phyloP scores from a whole-genome alignment of 768 basidiomycete species.

The Boletus huronensis region DNA sequence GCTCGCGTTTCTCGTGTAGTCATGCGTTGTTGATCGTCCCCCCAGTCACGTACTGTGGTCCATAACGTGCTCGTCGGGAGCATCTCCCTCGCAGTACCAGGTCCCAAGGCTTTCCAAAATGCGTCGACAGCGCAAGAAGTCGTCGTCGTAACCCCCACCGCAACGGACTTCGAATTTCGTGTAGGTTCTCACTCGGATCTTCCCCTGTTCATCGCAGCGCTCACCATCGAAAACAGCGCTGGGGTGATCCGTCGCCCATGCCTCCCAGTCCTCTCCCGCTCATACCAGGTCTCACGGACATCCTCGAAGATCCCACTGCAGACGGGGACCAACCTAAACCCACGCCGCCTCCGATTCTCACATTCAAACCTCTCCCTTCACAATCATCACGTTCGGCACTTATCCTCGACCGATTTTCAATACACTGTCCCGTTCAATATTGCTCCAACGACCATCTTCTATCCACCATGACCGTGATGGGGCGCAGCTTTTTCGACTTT shows the following conservation, averaged over 20 bases:
- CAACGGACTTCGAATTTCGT: conserved; percentile 50
- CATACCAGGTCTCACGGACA: conserved; percentile 17
- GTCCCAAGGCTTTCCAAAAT: conserved; percentile 73
- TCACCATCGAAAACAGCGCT: conserved; percentile 42
- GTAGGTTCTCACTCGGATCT: conserved; percentile 33
- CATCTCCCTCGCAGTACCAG: conserved; percentile 73
- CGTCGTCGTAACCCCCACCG: conserved; percentile 62
- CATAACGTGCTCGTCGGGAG: conserved; percentile 74
- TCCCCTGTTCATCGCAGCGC: conserved; percentile 1
- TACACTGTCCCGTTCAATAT: conserved; percentile 61
- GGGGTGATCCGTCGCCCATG: conserved; percentile 67
- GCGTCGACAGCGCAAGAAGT: conserved; percentile 83
- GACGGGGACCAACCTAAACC: conserved; percentile 5
- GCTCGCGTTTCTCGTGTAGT: not conserved
- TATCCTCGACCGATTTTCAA: conserved; percentile 75
- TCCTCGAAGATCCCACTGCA: conserved; percentile 6
- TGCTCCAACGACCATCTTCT: conserved; percentile 73
- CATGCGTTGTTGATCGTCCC: conserved; percentile 1
- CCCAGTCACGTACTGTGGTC: conserved; percentile 62
- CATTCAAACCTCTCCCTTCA: conserved; percentile 60
- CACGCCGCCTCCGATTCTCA: conserved; percentile 32
- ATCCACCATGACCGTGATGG: conserved; percentile 53
- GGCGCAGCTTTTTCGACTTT: conserved; percentile 73
- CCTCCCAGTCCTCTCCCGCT: conserved; percentile 45
- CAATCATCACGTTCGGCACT: conserved; percentile 76